Evolutionary conservation across 208 protist species (phyloP), one percentile per base, ranked within the genome.

Genomic region (Leishmania tarentolae): DNA sequence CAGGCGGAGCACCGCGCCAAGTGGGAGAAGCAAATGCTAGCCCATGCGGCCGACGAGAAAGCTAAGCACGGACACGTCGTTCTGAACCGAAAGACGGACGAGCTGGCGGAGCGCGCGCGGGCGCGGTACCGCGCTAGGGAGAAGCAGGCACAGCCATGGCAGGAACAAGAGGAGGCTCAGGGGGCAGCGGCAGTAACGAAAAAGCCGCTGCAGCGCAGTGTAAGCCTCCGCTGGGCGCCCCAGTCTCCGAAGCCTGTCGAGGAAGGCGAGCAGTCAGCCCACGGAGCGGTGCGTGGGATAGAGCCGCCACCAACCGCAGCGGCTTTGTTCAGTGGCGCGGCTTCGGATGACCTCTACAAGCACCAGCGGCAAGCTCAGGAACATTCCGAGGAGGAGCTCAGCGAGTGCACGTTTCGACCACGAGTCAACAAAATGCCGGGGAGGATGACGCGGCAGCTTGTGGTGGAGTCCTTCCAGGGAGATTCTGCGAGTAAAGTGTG

Each of bases 391-490:
- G 75, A 56, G 46, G 80, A 89, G 46, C 53, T 89, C 52, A 37
- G 78, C 21, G 84, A 83, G 69, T 94, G 87, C 66, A 92, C 87
- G 21, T 94, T 94, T 52, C 83, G 42, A 19, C 90, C 90, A 4
- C 80, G 50, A 1, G 61, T 89, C 42, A 88, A 85, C 35, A 15
- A 44, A 13, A 63, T 76, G 0, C 86, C 87, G 37, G 61, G 65
- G 35, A 28, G 56, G 11, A 86, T 88, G 35, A 72, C 83, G 8
- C 78, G 81, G 63, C 86, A 72, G 37, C n/a, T 83, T 52, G 57
- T 73, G 0, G 74, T 85, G 35, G 73, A 76, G 53, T 69, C 72
- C 31, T 61, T 31, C n/a, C 61, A 69, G 50, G 61, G 50, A 15
- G 71, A 37, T 7, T 21, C 4, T 7, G 24, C 37, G 28, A 31